These are phyloP conservation scores for Myriangium duriaei DNA, from an alignment of 2,329 filamentous ascomycete species.

Conservation along the genomic window DNA sequence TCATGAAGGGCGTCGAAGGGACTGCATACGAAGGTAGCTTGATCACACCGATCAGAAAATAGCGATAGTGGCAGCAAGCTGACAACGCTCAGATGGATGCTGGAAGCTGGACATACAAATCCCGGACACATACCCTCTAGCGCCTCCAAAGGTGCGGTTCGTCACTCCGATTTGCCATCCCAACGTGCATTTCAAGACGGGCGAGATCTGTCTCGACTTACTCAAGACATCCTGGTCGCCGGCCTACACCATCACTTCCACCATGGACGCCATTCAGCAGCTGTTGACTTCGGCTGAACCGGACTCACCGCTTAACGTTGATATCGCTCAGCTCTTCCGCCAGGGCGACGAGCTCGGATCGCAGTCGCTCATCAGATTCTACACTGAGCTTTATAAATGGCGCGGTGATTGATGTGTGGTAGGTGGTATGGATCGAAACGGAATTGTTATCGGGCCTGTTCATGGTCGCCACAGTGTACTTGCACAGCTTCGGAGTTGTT, in stretches of 20 bases:
- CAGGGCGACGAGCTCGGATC: slow-evolving; percentile 57
- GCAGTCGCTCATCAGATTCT: slow-evolving; percentile 58
- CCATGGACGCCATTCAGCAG: slow-evolving; percentile 59
- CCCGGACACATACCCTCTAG: slow-evolving; percentile 64
- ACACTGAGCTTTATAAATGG: slow-evolving; percentile 45
- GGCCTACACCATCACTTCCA: slow-evolving; percentile 67
- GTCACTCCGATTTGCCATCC: slow-evolving; percentile 75
- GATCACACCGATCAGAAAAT: not conserved
- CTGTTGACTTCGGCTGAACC: slow-evolving; percentile 56
- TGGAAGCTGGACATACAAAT: slow-evolving; percentile 74
- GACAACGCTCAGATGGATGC: slow-evolving; percentile 45
- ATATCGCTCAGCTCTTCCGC: slow-evolving; percentile 58
- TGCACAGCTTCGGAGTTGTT: too few species aligned
- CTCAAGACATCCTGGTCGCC: slow-evolving; percentile 69
- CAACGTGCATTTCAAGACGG: slow-evolving; percentile 61
- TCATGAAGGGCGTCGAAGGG: slow-evolving; percentile 45
- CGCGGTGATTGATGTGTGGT: too few species aligned
- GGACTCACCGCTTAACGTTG: slow-evolving; percentile 67
- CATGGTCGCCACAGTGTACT: too few species aligned
- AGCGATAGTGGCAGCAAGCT: not conserved
- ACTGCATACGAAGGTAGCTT: slow-evolving; percentile 47
- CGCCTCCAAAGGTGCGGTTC: slow-evolving; percentile 68
- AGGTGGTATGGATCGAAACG: too few species aligned
- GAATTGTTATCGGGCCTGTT: too few species aligned
- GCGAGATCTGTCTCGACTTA: slow-evolving; percentile 90